These are phyloP conservation scores for Coemansia sp. DNA, from an alignment of 192 early-diverging fungal genomes.

Conservation along the genomic window DNA sequence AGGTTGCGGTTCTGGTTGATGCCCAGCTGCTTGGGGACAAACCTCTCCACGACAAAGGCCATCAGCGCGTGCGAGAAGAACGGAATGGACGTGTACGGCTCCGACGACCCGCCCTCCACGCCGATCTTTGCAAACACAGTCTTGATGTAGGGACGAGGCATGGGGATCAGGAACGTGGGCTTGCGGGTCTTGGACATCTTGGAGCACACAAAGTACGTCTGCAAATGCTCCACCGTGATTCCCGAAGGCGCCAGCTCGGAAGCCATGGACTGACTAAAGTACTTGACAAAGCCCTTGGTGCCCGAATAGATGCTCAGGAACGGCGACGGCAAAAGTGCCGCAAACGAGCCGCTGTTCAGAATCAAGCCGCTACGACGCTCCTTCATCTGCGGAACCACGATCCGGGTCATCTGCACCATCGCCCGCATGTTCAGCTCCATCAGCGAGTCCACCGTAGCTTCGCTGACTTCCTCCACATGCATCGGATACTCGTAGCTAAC, in stretches of 20 bases:
- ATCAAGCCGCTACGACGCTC: conserved; percentile 72
- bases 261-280: conserved; percentile 84
- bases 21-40: conserved; percentile 33
- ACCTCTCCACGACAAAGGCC: conserved; percentile 29
- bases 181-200: conserved; percentile 89
- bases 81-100: conserved; percentile 50
- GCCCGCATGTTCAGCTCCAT: conserved; percentile 83
- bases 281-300: conserved; percentile 86
- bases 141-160: conserved; percentile 72
- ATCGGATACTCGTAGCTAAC: conserved; percentile 88
- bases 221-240: conserved; percentile 85
- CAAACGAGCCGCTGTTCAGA: conserved; percentile 89
- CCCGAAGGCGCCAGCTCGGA: conserved; percentile 64
- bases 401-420: conserved; percentile 72
- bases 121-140: conserved; percentile 66
- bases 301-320: conserved; percentile 87
- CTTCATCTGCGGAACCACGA: conserved; percentile 78
- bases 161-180: conserved; percentile 73
- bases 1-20: conserved; percentile 38
- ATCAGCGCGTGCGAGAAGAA: conserved; percentile 39
- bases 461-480: conserved; percentile 70
- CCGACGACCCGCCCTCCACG: conserved; percentile 57
- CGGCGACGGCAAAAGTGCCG: conserved; percentile 77
- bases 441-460: conserved; percentile 61
- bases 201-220: conserved; percentile 94